A percentile compares a stretch with the other conserved stretches of the same genome.
Evolutionary conservation across 192 early-diverging fungal genomes (phyloP).

Genomic region (Coemansia sp.): DNA sequence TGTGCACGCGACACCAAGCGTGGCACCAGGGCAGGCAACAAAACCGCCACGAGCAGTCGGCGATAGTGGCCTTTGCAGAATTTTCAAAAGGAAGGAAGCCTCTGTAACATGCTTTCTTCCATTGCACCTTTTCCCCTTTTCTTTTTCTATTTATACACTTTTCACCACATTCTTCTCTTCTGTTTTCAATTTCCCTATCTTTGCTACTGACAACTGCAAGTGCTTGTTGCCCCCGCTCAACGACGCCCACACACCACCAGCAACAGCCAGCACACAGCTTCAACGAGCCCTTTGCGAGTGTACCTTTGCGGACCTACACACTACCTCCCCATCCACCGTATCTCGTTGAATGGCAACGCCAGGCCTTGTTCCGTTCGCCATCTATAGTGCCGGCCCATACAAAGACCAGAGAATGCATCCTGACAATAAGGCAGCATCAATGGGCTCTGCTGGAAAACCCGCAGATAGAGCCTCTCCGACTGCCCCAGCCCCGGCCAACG

Average conservation of each 20-base stretch:
- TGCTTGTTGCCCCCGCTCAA: not conserved
- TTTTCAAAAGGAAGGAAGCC: too few species aligned
- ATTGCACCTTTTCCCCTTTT: not conserved
- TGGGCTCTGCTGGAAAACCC: not conserved
- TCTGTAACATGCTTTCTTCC: too few species aligned
- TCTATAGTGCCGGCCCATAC: conserved; percentile 17
- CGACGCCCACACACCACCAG: not conserved
- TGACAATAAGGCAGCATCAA: conserved; percentile 6
- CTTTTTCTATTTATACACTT: not conserved
- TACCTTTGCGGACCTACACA: not conserved
- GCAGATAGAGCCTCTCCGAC: not conserved
- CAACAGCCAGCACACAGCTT: not conserved
- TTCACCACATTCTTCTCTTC: not conserved
- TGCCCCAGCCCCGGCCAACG: not conserved
- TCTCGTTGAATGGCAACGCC: conserved; percentile 35
- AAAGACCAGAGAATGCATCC: conserved; percentile 23
- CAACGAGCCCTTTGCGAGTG: not conserved
- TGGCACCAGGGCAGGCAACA: not conserved
- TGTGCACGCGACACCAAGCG: not conserved
- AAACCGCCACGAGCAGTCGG: not conserved
- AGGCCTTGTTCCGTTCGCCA: conserved; percentile 28
- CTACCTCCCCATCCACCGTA: not conserved
- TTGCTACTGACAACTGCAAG: not conserved
- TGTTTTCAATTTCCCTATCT: not conserved
- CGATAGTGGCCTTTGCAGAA: too few species aligned